A percentile compares a stretch with the other conserved stretches of the same genome.
Evolutionary conservation across 1,139 yeast genomes (phyloP).

Genomic region (Pichia cactophila): DNA sequence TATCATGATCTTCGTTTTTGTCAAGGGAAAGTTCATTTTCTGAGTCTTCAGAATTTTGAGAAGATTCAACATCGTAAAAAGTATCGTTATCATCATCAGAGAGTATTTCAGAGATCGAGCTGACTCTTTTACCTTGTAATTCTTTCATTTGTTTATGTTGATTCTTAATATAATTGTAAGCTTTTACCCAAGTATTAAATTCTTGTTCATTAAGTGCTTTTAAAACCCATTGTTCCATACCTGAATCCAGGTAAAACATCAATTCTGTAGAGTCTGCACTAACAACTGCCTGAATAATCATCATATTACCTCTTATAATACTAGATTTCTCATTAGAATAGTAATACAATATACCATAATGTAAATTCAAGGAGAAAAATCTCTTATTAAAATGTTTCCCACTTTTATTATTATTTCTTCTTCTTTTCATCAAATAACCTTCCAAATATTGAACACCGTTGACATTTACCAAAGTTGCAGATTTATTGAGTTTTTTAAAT

Average conservation of each 20-base stretch:
- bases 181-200: constrained; percentile 77
- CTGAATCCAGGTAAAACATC: constrained; percentile 82
- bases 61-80: not conserved
- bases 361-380: constrained; percentile 73
- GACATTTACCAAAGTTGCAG: constrained; percentile 22
- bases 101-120: constrained; percentile 10
- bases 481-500: constrained; percentile 7
- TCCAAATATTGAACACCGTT: constrained; percentile 60
- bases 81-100: constrained; percentile 1
- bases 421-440: constrained; percentile 66
- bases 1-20: not conserved
- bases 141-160: constrained; percentile 16
- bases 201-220: constrained; percentile 60
- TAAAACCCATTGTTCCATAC: constrained; percentile 90
- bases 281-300: constrained; percentile 69
- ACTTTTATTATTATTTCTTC: constrained; percentile 64
- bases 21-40: not conserved
- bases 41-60: not conserved
- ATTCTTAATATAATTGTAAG: constrained; percentile 46
- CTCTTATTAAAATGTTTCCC: constrained; percentile 84
- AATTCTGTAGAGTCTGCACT: constrained; percentile 65
- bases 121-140: not conserved
- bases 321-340: constrained; percentile 63
- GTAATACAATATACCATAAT: constrained; percentile 77
- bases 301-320: constrained; percentile 86